phyloP scores from a whole-genome alignment of 2,329 filamentous ascomycete genomes.

The Venturia nashicola region DNA sequence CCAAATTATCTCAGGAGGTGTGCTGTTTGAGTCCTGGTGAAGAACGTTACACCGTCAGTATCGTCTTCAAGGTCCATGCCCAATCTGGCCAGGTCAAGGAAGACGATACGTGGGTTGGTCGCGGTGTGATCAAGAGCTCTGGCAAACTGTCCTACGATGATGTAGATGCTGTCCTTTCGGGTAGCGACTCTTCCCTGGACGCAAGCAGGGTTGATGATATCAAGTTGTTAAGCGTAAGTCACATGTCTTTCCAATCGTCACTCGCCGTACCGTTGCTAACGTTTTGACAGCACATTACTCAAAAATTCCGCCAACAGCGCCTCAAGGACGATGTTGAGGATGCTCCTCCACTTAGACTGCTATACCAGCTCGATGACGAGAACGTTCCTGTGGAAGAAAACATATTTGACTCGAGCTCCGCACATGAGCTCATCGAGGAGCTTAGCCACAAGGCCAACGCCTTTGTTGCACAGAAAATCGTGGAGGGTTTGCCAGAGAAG shows the following conservation, averaged over 20 bases:
- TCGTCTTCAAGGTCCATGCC: conserved; percentile 83
- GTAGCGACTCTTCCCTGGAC: conserved; percentile 50
- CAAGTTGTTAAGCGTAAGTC: conserved; percentile 58
- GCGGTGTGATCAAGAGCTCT: conserved; percentile 81
- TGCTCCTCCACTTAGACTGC: conserved; percentile 73
- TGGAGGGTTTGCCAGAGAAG: conserved; percentile 72
- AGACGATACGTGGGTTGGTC: conserved; percentile 86
- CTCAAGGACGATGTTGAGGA: conserved; percentile 62
- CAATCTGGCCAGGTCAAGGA: conserved; percentile 68
- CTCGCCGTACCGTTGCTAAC: background rate
- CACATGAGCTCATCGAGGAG: conserved; percentile 91
- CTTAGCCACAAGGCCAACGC: conserved; percentile 86
- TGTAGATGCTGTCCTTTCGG: conserved; percentile 69
- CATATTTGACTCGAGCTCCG: conserved; percentile 81
- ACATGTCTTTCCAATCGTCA: conserved; percentile 11
- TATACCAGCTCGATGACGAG: conserved; percentile 94
- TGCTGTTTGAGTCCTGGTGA: conserved; percentile 80
- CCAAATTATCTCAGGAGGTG: conserved; percentile 72
- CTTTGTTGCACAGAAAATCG: conserved; percentile 76
- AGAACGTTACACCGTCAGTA: conserved; percentile 81
- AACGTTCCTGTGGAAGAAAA: conserved; percentile 95
- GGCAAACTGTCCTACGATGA: conserved; percentile 77
- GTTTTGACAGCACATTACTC: conserved; percentile 51
- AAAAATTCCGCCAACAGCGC: conserved; percentile 82
- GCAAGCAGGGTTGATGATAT: conserved; percentile 63